Evolutionary conservation across 768 basidiomycete species (phyloP), one percentile per base, ranked within the genome.

Genomic region (Agaricus bisporus): DNA sequence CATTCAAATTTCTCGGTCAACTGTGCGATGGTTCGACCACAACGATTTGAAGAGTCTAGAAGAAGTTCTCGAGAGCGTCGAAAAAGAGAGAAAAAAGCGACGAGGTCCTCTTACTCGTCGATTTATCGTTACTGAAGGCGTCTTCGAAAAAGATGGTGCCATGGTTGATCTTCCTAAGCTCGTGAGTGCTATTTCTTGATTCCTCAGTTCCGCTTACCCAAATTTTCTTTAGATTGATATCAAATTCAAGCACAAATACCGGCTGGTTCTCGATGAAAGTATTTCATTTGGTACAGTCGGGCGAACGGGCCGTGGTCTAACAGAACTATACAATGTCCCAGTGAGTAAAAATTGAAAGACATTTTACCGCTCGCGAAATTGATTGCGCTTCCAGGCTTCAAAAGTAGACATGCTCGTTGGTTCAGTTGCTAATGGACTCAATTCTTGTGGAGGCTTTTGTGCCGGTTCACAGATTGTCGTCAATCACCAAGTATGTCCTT

Each of bases 371-470:
- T 20, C 12, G 1, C 20, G 22, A 22, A 15, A n/a, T 14, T 48
- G 28, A 52, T 26, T 15, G 22, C 50, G 4, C 12, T 7, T 41
- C 1, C 51, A 92, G 88, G 91, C 93, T 0, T 71, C 80, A 6
- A 91, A 94, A 62, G 85, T 98, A 14, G 97, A 99, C 68, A 93
- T 98, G 79, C 76, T 98, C n/a, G 75, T 95, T 2, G 95, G 94
- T 3, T 95, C 91, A 22, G 79, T 91, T 56, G 87, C 94, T 0
- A 92, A 79, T 36, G 88, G 88, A 12, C 79, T 98, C 17, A 82
- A 81, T 55, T 82, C 95, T 0, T 77, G 79, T 1, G 97, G 95
- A 45, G 97, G 97, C 1, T 99, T 98, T 79, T 98, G 95, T 63
- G 92, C 92, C 3, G 97, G 97, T 22, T 87, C 89, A 1, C 68